Conservation (phyloP, 768 basidiomycete species). For the Clitopilus passeckerianus region DNA sequence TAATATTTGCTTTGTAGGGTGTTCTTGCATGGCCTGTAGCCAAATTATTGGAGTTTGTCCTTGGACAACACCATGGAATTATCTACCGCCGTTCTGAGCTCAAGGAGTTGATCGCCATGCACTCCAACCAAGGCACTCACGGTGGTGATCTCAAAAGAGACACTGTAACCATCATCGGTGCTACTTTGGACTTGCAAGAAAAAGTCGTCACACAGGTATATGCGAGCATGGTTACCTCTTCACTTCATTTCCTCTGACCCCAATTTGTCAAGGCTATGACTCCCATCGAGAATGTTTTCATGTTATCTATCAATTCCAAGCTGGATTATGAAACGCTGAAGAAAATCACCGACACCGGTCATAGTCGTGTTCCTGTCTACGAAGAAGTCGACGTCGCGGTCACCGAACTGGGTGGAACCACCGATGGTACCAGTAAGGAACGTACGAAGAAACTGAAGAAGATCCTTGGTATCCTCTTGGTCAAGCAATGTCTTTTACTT, state of each 20-base stretch:
- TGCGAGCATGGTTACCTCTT: background rate
- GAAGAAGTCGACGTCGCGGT: slow-evolving; percentile 67
- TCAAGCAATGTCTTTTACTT: slow-evolving; percentile 85
- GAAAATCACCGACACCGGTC: slow-evolving; percentile 72
- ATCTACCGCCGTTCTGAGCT: slow-evolving; percentile 85
- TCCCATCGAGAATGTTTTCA: slow-evolving; percentile 74
- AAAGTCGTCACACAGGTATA: slow-evolving; percentile 70
- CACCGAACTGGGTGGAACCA: slow-evolving; percentile 14
- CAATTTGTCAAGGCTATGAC: slow-evolving; percentile 61
- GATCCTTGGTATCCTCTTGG: slow-evolving; percentile 81
- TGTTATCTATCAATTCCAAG: slow-evolving; percentile 81
- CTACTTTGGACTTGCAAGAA: slow-evolving; percentile 84
- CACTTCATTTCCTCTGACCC: background rate
- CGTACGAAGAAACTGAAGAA: slow-evolving; percentile 62
- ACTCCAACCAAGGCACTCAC: slow-evolving; percentile 62
- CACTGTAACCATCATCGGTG: slow-evolving; percentile 87
- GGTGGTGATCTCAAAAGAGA: slow-evolving; percentile 86
- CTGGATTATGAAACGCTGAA: slow-evolving; percentile 79
- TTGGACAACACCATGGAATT: slow-evolving; percentile 86
- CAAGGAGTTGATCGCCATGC: slow-evolving; percentile 89
- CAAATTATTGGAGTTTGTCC: slow-evolving; percentile 69
- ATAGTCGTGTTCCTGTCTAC: slow-evolving; percentile 80
- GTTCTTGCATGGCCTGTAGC: slow-evolving; percentile 83
- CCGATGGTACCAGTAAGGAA: slow-evolving; percentile 10
- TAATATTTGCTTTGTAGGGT: slow-evolving; percentile 34